Evolutionary conservation across 169 alveolate species (phyloP), one percentile per base, ranked within the genome.

Genomic region (Plasmodium vivax): DNA sequence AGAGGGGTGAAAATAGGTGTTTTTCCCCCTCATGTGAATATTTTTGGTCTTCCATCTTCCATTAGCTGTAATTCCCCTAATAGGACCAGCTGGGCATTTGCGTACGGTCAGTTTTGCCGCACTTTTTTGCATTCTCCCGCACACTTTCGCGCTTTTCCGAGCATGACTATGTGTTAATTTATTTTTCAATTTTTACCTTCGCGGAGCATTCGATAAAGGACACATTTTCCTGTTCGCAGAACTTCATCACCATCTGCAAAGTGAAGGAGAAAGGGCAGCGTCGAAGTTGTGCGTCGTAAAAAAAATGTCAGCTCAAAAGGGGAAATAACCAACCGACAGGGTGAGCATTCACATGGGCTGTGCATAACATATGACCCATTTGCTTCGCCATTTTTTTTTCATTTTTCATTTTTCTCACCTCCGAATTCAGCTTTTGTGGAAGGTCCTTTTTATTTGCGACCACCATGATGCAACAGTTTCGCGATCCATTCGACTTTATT

Each of bases 371-470:
- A 19, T 45, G 38, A 38, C 72, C 27, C 56, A 38, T 56, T 30
- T 56, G 23, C 7, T 84, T 77, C 68, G 62, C 23, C 43, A 58
- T 19, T 19, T 56, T 54, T 36, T 19, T 58, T 68, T 72, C 23
- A n/a, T 45, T 32, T 71, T 43, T 54, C 16, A 14, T 27, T 47
- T 30, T 83, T 68, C 47, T 93, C 82, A 87, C 93, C 94, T 82
- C 93, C 43, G 95, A 58, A 51, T 87, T 87, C 19, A 92, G 62
- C 51, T 84, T 82, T 43, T 92, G 92, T 19, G 94, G 95, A 82
- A 94, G 75, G 81, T 96, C 97, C 92, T 94, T 85, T 84, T 96
- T 96, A 92, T 96, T 96, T 12, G 97, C 98, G 34, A 95, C 98
- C 19, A 96, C 97, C 88, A 93, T 92, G 38, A 96, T 90, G 84